phyloP scores from a whole-genome alignment of 2,329 filamentous ascomycete genomes.

The Penicillium decumbens region DNA sequence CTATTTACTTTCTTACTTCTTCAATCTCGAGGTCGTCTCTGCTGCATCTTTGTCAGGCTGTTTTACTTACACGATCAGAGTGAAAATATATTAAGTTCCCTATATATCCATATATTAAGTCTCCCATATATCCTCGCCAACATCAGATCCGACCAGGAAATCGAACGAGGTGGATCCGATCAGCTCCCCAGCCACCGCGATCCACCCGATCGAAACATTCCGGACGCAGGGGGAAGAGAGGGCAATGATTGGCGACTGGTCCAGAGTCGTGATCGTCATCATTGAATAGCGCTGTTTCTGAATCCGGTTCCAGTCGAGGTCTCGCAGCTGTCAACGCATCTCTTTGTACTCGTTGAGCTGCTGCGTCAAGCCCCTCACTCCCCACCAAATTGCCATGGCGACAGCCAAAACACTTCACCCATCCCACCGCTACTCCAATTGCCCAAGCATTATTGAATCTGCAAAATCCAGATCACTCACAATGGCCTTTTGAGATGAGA shows the following conservation, averaged over 20 bases:
- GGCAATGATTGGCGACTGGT: slow-evolving; percentile 18
- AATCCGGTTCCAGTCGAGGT: slow-evolving; percentile 22
- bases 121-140: neutral
- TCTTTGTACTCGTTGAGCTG: slow-evolving; percentile 13
- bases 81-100: neutral
- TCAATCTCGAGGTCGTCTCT: neutral
- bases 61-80: neutral
- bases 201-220: slow-evolving; percentile 17
- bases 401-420: slow-evolving; percentile 11
- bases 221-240: slow-evolving; percentile 7
- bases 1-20: neutral
- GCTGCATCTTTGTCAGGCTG: neutral
- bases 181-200: slow-evolving; percentile 23
- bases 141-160: neutral
- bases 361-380: slow-evolving; percentile 4
- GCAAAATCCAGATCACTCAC: neutral
- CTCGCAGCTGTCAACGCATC: slow-evolving; percentile 16
- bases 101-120: too few species aligned
- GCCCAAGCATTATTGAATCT: neutral
- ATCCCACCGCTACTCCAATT: slow-evolving; percentile 3
- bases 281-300: slow-evolving; percentile 6
- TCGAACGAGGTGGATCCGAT: slow-evolving; percentile 16
- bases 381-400: slow-evolving; percentile 21
- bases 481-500: slow-evolving; percentile 9
- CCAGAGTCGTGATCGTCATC: slow-evolving; percentile 17